phyloP scores from a whole-genome alignment of 257 asterid genomes.

The Voacanga thouarsii region DNA sequence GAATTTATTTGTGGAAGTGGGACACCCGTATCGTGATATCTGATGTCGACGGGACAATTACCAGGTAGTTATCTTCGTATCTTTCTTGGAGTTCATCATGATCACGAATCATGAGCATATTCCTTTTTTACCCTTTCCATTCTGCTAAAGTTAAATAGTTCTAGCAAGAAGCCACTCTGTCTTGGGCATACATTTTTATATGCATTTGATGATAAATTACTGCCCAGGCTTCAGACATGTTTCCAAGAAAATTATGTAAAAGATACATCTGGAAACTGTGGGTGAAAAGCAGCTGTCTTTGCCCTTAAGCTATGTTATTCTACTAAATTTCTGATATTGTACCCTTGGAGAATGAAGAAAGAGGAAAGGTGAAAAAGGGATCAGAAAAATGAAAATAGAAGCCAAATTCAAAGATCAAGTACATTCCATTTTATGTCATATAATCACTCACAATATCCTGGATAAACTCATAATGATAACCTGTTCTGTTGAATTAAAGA shows the following conservation, averaged over 20 bases:
- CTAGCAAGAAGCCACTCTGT: background rate
- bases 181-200: background rate
- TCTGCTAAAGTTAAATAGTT: background rate
- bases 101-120: background rate
- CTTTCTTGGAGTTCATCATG: background rate
- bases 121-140: background rate
- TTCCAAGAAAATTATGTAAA: background rate
- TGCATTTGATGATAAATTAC: background rate
- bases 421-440: too few relatives aligned
- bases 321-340: background rate
- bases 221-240: background rate
- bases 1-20: slow-evolving; percentile 90
- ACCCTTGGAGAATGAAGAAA: background rate
- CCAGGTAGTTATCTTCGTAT: slow-evolving; percentile 45
- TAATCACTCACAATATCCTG: too few relatives aligned
- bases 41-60: slow-evolving; percentile 98
- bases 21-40: slow-evolving; percentile 84
- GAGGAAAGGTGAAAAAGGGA: background rate
- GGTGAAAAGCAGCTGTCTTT: background rate
- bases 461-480: too few relatives aligned
- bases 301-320: background rate
- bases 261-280: background rate
- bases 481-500: too few relatives aligned
- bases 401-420: background rate
- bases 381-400: background rate